Evolutionary conservation across 2,329 filamentous ascomycete genomes (phyloP), one percentile per base, ranked within the genome.

Genomic region (Aspergillus oerlinghausenensis): DNA sequence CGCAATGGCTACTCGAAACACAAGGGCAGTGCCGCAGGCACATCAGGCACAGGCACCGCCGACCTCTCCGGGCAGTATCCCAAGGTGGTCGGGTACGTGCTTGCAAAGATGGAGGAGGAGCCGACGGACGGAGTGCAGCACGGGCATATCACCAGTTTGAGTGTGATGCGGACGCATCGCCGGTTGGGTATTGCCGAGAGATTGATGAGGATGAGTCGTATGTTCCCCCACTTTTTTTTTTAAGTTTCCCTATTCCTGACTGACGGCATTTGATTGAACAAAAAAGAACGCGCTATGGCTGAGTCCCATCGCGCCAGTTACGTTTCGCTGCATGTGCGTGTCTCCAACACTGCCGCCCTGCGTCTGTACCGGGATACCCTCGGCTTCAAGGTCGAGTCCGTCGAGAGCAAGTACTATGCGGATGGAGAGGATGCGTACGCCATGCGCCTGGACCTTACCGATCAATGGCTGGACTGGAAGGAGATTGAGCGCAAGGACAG

Each of bases 31-130:
- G 29, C 55, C n/a, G 11, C 29, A 32, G 29, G 29, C 29, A 38
- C 32, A 1, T 7, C 32, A 38, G 62, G 61, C 19, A 51, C 56
- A 3, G 67, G 62, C 3, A 50, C 56, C 3, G 65, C 56, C 1
- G 58, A 65, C 50, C 48, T 67, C 47, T 55, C 61, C 8, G 62
- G 69, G 43, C 55, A 95, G 74, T 94, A 95, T 68, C 94, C 94
- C 64, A 96, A 97, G 77, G 96, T 99, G 59, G 94, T 99, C 25
- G 94, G 94, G 67, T 99, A 99, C 73, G 94, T 99, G n/a, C 86
- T 99, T 26, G 94, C 94, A 52, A 99, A 99, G 83, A 99, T 99
- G 92, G 94, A 99, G 77, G 94, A 99, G 80, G 94, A 97, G 75
- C 93, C 94, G 7, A 72, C 88, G 58, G 93, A 97, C 74, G 92